A percentile compares a stretch with the other conserved stretches of the same genome.
phyloP scores from a whole-genome alignment of 495 filamentous ascomycete genomes.

The Astrocystis sublimbata region DNA sequence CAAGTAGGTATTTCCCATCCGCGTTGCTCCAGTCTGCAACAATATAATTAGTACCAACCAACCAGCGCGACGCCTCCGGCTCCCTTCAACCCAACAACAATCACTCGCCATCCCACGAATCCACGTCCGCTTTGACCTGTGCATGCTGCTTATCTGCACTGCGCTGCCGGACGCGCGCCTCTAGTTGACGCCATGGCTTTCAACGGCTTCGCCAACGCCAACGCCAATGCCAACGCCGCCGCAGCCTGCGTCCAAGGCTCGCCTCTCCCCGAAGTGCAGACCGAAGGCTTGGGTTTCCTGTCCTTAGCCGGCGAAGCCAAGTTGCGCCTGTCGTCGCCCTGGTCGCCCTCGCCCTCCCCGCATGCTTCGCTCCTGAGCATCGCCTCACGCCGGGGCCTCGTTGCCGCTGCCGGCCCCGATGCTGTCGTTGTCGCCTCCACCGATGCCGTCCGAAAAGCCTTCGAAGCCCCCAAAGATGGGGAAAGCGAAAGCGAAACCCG shows the following conservation, averaged over 20 bases:
- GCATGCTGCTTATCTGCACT: slow-evolving; percentile 12
- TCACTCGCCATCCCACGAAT: neutral
- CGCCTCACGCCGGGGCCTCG: slow-evolving; percentile 74
- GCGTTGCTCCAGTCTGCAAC: neutral
- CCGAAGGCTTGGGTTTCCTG: slow-evolving; percentile 80
- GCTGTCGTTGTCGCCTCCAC: slow-evolving; percentile 73
- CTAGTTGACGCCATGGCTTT: slow-evolving; percentile 63
- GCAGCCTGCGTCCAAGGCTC: slow-evolving; percentile 45
- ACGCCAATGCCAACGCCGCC: too few relatives aligned
- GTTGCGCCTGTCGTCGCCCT: slow-evolving; percentile 76
- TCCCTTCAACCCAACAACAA: neutral
- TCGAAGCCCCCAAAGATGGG: slow-evolving; percentile 56
- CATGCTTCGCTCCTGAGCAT: slow-evolving; percentile 84
- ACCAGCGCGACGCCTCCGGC: neutral
- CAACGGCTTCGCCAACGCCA: slow-evolving; percentile 53
- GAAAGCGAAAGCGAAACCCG: slow-evolving; percentile 66
- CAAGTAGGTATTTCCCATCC: too few relatives aligned
- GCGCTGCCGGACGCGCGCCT: slow-evolving; percentile 7
- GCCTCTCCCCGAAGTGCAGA: slow-evolving; percentile 61
- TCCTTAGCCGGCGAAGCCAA: slow-evolving; percentile 78
- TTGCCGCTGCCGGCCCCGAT: slow-evolving; percentile 86
- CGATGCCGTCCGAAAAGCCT: slow-evolving; percentile 75
- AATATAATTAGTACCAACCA: too few relatives aligned
- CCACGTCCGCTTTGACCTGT: neutral
- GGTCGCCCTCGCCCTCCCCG: slow-evolving; percentile 75